Evolutionary conservation across 441 rosid species (phyloP).

Genomic region (Erodium trifolium): DNA sequence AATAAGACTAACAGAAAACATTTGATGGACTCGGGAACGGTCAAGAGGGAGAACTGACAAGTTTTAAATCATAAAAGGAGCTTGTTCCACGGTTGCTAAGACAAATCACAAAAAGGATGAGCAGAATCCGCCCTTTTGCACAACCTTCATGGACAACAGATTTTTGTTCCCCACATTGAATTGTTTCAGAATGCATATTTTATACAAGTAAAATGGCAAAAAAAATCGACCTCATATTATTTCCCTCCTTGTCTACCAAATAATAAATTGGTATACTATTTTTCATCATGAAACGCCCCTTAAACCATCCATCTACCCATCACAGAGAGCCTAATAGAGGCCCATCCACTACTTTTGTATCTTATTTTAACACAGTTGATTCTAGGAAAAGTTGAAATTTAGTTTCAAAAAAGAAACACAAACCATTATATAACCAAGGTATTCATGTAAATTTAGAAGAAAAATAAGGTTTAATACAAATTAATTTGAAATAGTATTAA

Average conservation of each 20-base stretch:
- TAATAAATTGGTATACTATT: background rate
- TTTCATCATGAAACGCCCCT: background rate
- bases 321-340: background rate
- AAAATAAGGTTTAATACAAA: background rate
- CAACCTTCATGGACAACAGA: constrained; percentile 3
- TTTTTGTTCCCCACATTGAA: background rate
- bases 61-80: background rate
- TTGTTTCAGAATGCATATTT: background rate
- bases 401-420: background rate
- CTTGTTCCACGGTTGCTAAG: background rate
- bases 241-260: background rate
- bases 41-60: constrained; percentile 2
- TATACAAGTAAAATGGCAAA: constrained; percentile 1
- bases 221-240: background rate
- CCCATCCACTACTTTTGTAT: background rate
- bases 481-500: background rate
- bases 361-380: background rate
- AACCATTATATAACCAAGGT: background rate
- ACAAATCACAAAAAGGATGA: background rate
- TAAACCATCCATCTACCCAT: background rate
- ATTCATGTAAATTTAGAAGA: background rate
- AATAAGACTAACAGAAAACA: background rate
- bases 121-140: background rate
- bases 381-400: background rate
- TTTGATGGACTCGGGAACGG: background rate